These are phyloP conservation scores for Chamaecrista fasciculata DNA, from an alignment of 306 rosid species.

Conservation along the genomic window DNA sequence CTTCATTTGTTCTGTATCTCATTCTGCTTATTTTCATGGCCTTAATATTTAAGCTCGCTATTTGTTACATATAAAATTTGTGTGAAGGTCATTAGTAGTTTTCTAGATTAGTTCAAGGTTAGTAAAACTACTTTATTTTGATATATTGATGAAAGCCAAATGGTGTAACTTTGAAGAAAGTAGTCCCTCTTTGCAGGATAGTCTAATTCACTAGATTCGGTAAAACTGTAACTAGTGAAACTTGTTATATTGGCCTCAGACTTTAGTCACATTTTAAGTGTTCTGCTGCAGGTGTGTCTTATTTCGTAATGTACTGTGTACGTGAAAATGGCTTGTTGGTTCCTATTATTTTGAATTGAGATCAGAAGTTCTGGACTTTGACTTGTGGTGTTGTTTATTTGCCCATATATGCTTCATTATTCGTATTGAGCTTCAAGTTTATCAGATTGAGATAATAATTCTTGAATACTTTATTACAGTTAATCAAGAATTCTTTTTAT, in stretches of 20 bases:
- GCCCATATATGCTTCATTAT: neutral
- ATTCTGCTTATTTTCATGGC: slow-evolving; percentile 9
- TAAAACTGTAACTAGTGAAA: neutral
- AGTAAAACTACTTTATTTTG: slow-evolving; percentile 8
- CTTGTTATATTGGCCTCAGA: neutral
- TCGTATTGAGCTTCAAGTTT: slow-evolving; percentile 15
- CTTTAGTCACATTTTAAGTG: slow-evolving; percentile 9
- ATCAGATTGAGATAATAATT: slow-evolving; percentile 2
- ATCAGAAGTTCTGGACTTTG: slow-evolving; percentile 3
- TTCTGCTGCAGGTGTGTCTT: slow-evolving; percentile 12
- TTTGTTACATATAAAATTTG: slow-evolving; percentile 3
- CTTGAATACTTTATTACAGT: neutral
- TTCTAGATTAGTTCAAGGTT: slow-evolving; percentile 9
- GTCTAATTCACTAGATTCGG: slow-evolving; percentile 10
- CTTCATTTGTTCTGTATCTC: neutral
- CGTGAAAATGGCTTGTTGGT: neutral
- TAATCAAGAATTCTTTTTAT: slow-evolving; percentile 18
- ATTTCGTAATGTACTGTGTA: neutral
- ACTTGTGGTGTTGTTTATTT: slow-evolving; percentile 11
- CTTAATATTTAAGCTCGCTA: neutral
- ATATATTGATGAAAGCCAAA: slow-evolving; percentile 1
- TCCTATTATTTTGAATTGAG: slow-evolving; percentile 6
- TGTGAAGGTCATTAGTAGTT: slow-evolving; percentile 9
- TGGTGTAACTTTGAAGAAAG: slow-evolving; percentile 10
- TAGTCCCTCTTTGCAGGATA: neutral